Base-by-base conservation (phyloP, 108 stramenopile genomes). In the Aureococcus anophagefferens region DNA sequence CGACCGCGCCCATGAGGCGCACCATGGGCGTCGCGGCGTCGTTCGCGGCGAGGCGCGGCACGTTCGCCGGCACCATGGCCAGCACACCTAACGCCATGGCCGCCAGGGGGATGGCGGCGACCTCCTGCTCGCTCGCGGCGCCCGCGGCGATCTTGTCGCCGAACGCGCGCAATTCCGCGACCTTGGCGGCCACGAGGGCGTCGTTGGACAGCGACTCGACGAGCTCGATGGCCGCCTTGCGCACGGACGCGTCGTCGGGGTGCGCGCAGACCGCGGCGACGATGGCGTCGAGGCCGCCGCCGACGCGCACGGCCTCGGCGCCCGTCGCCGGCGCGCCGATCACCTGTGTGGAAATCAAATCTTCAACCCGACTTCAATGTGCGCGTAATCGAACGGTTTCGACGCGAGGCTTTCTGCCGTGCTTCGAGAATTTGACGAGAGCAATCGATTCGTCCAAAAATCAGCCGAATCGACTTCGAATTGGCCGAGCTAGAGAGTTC, bases 81-180 rank as follows among this genome's bases (percentile, higher is more conserved):
- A 74, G 66, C 28, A 65, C 62, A 5, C 66, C 73, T 44, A 74
- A 28, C 33, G 36, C 36, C 73, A 74, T 74, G 68, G 73, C 73
- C 33, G 66, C 36, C 33, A 63, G 46, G 63, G 73, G 67, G 18
- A 68, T 66, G 46, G 66, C 62, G 11, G 7, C 34, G 34, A 67
- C 51, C 11, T 44, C 36, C 11, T 59, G 36, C 37, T 59, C 18
- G 63, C 63, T 33, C 33, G 36, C 30, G 28, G 33, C 37, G n/a
- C 36, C 71, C 18, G 30, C 35, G 59, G 46, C 33, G 69, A 70
- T 33, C 59, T 70, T 59, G 51, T 62, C 59, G 62, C 34, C 13
- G 5, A 13, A 44, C 40, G 40, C 37, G 44, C 46, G n/a, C n/a
- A n/a, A n/a, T n/a, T n/a, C 66, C 30, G 28, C 34, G 35, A 68